Base-by-base conservation (phyloP, 768 basidiomycete species). In the Kwoniella europaea region DNA sequence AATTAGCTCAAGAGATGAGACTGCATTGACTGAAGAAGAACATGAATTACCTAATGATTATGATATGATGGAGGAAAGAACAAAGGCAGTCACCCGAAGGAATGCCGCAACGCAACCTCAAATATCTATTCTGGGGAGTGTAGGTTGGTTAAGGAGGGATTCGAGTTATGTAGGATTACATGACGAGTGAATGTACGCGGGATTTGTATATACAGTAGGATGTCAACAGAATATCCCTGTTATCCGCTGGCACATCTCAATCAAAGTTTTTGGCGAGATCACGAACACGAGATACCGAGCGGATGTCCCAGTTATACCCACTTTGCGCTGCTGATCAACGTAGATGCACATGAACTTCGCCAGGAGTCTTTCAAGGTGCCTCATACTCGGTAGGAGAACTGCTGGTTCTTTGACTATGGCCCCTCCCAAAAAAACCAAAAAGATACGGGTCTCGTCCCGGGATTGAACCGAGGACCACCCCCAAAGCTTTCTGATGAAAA, bases 391-490 rank as follows among this genome's bases (percentile, higher is more conserved):
- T 35, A 35, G 35, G 35, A 35, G 35, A 35, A 35, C 5, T 35
- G 35, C 35, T 35, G 6, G 6, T 35, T 35, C 35, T 35, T 35
- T 35, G 35, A 35, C 35, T 4, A 35, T 35, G 6, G 4, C 7
- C 35, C 35, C 35, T 35, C 4, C 35, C 35, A 50, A 65, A 56
- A 56, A 65, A 55, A 27, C 4, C 15, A 53, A 68, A 68, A 68
- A 68, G 50, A 42, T 62, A 68, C 60, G 67, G 67, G 67, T 68
- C 67, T 68, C 67, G 67, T 68, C 67, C 67, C 67, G 67, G 67
- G 67, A 68, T 68, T 68, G 67, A 68, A 68, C 67, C 67, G 67
- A 68, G 67, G 67, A 68, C 67, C 67, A 68, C 67, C 67, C 67
- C 67, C 67, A 68, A 68, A 68, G 67, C 52, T 68, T 62, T 68